Percentiles rank a stretch among this genome's conserved stretches.
Evolutionary conservation across 345 rosid genomes (phyloP).

Genomic region (Eucalyptus regnans): DNA sequence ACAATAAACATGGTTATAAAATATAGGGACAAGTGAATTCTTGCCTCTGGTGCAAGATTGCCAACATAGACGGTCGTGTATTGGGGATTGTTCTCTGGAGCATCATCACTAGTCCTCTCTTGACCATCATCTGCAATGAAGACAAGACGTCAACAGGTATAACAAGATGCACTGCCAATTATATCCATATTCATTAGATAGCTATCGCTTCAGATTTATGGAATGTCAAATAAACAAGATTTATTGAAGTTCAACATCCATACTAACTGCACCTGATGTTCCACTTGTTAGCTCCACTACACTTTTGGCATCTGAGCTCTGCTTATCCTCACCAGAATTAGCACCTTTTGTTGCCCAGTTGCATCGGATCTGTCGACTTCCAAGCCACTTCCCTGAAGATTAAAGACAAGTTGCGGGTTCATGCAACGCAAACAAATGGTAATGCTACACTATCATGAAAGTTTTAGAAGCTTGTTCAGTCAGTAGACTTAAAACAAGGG

Average conservation of each 20-base stretch:
- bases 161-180: neutral
- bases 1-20: neutral
- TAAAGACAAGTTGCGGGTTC: neutral
- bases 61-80: slow-evolving; percentile 60
- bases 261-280: slow-evolving; percentile 39
- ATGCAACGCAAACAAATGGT: neutral
- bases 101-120: slow-evolving; percentile 55
- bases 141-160: neutral
- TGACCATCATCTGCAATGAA: slow-evolving; percentile 65
- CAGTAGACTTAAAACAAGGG: neutral
- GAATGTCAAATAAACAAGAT: neutral
- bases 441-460: neutral
- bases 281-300: slow-evolving; percentile 72
- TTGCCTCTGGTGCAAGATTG: slow-evolving; percentile 61
- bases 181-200: neutral
- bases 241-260: neutral
- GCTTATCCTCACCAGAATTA: slow-evolving; percentile 54
- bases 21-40: neutral
- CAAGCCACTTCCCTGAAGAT: slow-evolving; percentile 74
- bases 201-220: neutral
- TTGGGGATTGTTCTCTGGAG: slow-evolving; percentile 69
- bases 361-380: slow-evolving; percentile 86
- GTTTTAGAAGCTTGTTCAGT: neutral
- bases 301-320: slow-evolving; percentile 61
- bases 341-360: slow-evolving; percentile 98